Percentiles rank a stretch among this genome's conserved stretches.
Evolutionary conservation across 2,329 filamentous ascomycete genomes (phyloP).

Genomic region (Fusarium clavum): DNA sequence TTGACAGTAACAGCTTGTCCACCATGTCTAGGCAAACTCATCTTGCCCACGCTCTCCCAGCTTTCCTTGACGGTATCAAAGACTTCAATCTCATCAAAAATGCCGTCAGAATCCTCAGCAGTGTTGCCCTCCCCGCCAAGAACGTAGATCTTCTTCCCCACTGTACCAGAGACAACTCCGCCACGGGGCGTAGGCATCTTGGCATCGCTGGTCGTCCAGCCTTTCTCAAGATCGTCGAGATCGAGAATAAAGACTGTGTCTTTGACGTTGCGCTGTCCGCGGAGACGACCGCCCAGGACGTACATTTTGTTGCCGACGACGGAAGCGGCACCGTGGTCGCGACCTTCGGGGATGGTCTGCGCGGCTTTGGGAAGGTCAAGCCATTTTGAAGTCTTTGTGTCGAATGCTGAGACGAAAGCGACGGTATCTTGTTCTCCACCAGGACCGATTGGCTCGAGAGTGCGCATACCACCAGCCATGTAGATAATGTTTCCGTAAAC

Average conservation of each 20-base stretch:
- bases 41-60: slow-evolving; percentile 45
- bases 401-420: slow-evolving; percentile 48
- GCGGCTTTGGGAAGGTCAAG: slow-evolving; percentile 42
- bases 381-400: slow-evolving; percentile 47
- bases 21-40: slow-evolving; percentile 52
- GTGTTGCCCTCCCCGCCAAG: slow-evolving; percentile 55
- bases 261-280: slow-evolving; percentile 47
- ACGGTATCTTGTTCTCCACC: slow-evolving; percentile 44
- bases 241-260: slow-evolving; percentile 53
- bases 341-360: slow-evolving; percentile 47
- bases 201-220: slow-evolving; percentile 46
- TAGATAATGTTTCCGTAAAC: slow-evolving; percentile 49
- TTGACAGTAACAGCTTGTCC: slow-evolving; percentile 47
- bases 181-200: slow-evolving; percentile 55
- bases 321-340: slow-evolving; percentile 51
- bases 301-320: slow-evolving; percentile 51
- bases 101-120: slow-evolving; percentile 17
- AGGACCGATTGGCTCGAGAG: slow-evolving; percentile 21
- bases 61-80: slow-evolving; percentile 47
- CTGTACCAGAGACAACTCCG: slow-evolving; percentile 46
- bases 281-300: slow-evolving; percentile 51
- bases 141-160: slow-evolving; percentile 48
- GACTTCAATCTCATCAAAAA: slow-evolving; percentile 48
- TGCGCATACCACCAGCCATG: slow-evolving; percentile 54
- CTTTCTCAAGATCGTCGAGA: slow-evolving; percentile 39